Percentiles rank a stretch among this genome's conserved stretches.
Evolutionary conservation across 805 yeast genomes (phyloP).

Genomic region (Candida pseudofarinosa): DNA sequence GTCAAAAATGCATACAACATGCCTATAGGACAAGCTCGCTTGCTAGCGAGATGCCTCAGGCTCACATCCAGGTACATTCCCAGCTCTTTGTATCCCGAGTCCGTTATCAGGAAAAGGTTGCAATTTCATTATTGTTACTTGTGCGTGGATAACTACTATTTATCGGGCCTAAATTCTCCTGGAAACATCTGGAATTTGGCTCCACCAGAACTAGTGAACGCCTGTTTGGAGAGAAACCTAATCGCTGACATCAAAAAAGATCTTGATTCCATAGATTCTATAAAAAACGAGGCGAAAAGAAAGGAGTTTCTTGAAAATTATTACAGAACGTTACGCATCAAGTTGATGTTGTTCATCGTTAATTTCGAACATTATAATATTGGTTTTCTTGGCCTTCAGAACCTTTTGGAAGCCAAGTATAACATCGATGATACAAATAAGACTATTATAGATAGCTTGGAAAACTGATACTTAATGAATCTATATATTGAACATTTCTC

Average conservation of each 20-base stretch:
- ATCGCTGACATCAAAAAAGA: constrained; percentile 29
- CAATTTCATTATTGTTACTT: constrained; percentile 41
- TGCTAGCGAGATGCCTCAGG: constrained; percentile 32
- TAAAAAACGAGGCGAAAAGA: constrained; percentile 12
- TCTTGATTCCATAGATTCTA: constrained; percentile 17
- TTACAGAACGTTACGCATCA: constrained; percentile 28
- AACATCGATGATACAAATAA: constrained; percentile 2
- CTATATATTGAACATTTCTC: too few relatives aligned
- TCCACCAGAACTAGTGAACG: constrained; percentile 47
- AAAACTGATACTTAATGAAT: background rate
- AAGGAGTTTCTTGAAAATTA: constrained; percentile 10
- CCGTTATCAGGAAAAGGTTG: constrained; percentile 31
- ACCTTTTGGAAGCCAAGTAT: constrained; percentile 6
- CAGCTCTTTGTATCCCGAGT: constrained; percentile 31
- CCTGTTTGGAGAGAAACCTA: constrained; percentile 56
- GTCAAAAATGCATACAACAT: constrained; percentile 47
- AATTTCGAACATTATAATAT: constrained; percentile 39
- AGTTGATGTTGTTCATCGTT: constrained; percentile 36
- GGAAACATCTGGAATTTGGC: constrained; percentile 45
- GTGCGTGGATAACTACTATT: constrained; percentile 49
- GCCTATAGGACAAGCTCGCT: constrained; percentile 32
- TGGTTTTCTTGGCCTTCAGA: constrained; percentile 32
- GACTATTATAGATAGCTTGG: background rate
- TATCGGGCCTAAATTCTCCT: constrained; percentile 30
- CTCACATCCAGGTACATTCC: constrained; percentile 41